Percentiles rank a stretch among this genome's conserved stretches.
Evolutionary conservation across 2,329 filamentous ascomycete genomes (phyloP).

Genomic region (Lecanicillium sp.): DNA sequence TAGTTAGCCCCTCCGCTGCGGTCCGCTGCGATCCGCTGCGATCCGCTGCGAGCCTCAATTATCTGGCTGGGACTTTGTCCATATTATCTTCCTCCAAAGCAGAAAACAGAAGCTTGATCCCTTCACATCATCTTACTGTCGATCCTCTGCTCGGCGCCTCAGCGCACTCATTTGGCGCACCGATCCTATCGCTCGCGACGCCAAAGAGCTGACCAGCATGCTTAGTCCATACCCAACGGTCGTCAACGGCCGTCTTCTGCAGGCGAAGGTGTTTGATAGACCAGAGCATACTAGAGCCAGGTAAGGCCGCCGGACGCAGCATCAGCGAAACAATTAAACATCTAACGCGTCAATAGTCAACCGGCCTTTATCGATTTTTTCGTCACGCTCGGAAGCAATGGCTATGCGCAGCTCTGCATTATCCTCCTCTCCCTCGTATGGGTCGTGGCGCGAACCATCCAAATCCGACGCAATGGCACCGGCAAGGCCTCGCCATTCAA

Average conservation of each 20-base stretch:
- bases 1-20: background rate
- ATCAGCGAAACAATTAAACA: no score
- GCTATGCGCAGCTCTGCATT: background rate
- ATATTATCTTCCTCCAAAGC: background rate
- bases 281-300: no score
- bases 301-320: no score
- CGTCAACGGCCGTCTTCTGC: no score
- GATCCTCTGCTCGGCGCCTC: background rate
- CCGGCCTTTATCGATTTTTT: no score
- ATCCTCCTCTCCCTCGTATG: background rate
- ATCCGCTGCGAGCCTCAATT: background rate
- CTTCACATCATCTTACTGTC: background rate
- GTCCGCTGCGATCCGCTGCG: no score
- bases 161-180: background rate
- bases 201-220: no score
- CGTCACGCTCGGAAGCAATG: background rate
- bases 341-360: no score
- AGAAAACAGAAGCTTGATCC: background rate
- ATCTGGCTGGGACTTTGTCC: background rate
- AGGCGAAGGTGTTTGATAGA: no score
- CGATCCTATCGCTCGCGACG: background rate
- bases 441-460: background rate
- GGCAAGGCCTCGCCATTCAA: slow-evolving; percentile 6
- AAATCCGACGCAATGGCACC: background rate
- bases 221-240: no score